phyloP scores from a whole-genome alignment of 805 yeast genomes.

The Starmerella powellii region DNA sequence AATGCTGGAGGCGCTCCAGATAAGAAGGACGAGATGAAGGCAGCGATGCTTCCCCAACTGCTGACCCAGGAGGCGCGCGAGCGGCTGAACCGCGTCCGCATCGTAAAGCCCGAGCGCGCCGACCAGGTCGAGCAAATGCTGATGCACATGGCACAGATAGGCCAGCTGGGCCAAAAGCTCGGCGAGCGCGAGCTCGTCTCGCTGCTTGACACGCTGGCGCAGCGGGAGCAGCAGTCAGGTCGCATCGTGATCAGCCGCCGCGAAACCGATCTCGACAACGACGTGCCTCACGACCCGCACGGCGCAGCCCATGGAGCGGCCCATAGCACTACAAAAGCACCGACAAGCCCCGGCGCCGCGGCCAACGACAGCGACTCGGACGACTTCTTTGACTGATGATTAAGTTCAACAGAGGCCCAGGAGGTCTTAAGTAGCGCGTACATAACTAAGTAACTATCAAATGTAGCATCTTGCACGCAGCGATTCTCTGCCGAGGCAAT shows the following conservation, averaged over 20 bases:
- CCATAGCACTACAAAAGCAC: too few relatives aligned
- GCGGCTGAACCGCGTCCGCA: slow-evolving; percentile 68
- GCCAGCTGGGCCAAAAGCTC: slow-evolving; percentile 63
- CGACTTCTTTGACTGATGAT: slow-evolving; percentile 35
- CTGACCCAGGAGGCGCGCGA: slow-evolving; percentile 78
- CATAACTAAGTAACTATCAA: not conserved
- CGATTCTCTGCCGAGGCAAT: too few relatives aligned
- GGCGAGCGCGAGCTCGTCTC: slow-evolving; percentile 72
- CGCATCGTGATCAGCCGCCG: slow-evolving; percentile 24
- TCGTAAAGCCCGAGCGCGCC: slow-evolving; percentile 88
- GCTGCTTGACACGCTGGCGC: slow-evolving; percentile 68
- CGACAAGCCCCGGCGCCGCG: too few relatives aligned
- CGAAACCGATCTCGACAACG: slow-evolving; percentile 42
- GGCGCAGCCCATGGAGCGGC: not conserved
- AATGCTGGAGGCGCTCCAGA: slow-evolving; percentile 25
- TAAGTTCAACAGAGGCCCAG: not conserved
- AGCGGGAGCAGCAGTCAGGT: slow-evolving; percentile 43
- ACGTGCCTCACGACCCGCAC: slow-evolving; percentile 1
- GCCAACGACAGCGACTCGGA: slow-evolving; percentile 26
- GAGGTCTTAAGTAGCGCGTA: not conserved
- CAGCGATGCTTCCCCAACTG: slow-evolving; percentile 45
- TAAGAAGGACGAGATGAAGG: slow-evolving; percentile 33
- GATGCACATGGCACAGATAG: slow-evolving; percentile 58
- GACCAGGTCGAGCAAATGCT: slow-evolving; percentile 75
- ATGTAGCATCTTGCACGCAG: too few relatives aligned